Evolutionary conservation across 192 early-diverging fungal genomes (phyloP).

Genomic region (Rhizophagus sp.): DNA sequence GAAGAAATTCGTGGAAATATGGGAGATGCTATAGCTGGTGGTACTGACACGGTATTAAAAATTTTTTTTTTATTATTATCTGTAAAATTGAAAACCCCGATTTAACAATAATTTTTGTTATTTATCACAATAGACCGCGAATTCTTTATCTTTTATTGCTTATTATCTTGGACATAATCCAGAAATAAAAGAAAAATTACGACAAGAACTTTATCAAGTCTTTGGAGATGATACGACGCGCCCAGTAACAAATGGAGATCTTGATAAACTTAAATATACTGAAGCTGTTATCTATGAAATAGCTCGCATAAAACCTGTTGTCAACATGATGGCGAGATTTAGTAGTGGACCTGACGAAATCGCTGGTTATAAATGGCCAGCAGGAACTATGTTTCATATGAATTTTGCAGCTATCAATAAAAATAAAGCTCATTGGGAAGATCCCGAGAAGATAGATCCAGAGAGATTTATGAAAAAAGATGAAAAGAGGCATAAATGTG

Average conservation of each 20-base stretch:
- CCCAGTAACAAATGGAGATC: background rate
- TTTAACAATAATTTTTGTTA: background rate
- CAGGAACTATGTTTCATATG: background rate
- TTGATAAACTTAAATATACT: constrained; percentile 8
- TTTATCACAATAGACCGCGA: constrained; percentile 8
- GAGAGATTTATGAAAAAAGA: constrained; percentile 3
- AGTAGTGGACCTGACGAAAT: background rate
- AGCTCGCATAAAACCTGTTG: background rate
- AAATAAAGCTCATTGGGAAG: background rate
- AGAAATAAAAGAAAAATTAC: background rate
- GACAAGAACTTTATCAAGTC: background rate
- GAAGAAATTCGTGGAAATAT: constrained; percentile 13
- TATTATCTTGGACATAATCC: constrained; percentile 12
- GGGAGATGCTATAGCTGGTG: background rate
- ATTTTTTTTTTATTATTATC: background rate
- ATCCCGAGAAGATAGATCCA: constrained; percentile 7
- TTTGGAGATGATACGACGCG: background rate
- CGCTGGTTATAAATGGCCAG: constrained; percentile 1
- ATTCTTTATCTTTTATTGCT: constrained; percentile 6
- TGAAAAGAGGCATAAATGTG: background rate
- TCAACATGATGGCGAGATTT: background rate
- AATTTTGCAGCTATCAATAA: background rate
- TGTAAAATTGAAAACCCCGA: background rate
- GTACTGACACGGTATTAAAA: constrained; percentile 19
- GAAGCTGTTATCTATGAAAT: constrained; percentile 26